A percentile compares a stretch with the other conserved stretches of the same genome.
Evolutionary conservation across 352 stramenopile genomes (phyloP).

Genomic region (Peronospora belbahrii): DNA sequence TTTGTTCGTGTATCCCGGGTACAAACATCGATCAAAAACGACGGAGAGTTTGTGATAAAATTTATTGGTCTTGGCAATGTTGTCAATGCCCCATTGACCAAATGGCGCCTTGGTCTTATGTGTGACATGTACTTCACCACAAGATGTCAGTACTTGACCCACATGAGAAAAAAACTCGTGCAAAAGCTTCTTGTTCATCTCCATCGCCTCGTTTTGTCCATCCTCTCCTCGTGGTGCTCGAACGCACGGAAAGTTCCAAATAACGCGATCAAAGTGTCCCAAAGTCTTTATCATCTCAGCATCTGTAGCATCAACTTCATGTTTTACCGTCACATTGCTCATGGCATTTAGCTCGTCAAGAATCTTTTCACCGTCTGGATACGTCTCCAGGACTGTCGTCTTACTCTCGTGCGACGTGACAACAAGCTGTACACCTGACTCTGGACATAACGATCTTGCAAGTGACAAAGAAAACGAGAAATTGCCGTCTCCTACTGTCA

Average conservation of each 20-base stretch:
- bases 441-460: slow-evolving; percentile 40
- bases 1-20: slow-evolving; percentile 91
- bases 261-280: slow-evolving; percentile 85
- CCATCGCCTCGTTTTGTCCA: slow-evolving; percentile 95
- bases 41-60: slow-evolving; percentile 65
- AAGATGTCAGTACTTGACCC: slow-evolving; percentile 31
- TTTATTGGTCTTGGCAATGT: slow-evolving; percentile 41
- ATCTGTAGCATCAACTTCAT: slow-evolving; percentile 89
- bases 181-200: slow-evolving; percentile 90
- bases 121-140: slow-evolving; percentile 89
- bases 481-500: slow-evolving; percentile 94
- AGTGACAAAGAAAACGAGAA: slow-evolving; percentile 93
- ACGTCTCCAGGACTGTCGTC: slow-evolving; percentile 83
- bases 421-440: slow-evolving; percentile 48
- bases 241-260: slow-evolving; percentile 96
- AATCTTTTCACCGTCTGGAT: slow-evolving; percentile 84
- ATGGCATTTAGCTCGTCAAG: slow-evolving; percentile 58
- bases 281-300: slow-evolving; percentile 61
- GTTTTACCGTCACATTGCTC: slow-evolving; percentile 59
- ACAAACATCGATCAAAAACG: slow-evolving; percentile 90
- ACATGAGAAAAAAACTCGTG: slow-evolving; percentile 83
- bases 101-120: slow-evolving; percentile 95
- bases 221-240: slow-evolving; percentile 86
- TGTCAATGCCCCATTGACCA: slow-evolving; percentile 79
- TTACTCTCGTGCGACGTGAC: slow-evolving; percentile 90